Conservation (phyloP, 2,329 filamentous ascomycete genomes). For the Bipolaris bicolor region DNA sequence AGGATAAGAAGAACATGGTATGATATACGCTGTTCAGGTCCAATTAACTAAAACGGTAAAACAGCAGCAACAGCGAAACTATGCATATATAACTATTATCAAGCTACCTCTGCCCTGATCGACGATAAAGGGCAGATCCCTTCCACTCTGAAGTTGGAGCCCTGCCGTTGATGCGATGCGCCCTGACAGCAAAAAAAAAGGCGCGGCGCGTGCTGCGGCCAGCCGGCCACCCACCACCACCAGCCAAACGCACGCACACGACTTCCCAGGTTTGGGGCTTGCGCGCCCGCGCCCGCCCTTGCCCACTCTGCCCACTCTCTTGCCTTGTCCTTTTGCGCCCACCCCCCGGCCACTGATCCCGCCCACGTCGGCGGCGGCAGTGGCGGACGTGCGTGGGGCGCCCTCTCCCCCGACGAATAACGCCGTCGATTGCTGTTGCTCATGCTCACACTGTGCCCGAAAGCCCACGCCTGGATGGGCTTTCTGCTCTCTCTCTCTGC, state of each 20-base stretch:
- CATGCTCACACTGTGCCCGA: too few species aligned
- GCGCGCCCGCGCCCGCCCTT: not conserved
- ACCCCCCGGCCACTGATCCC: slow-evolving; percentile 2
- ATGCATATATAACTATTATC: too few species aligned
- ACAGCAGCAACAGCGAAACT: too few species aligned
- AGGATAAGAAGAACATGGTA: not conserved
- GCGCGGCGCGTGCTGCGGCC: not conserved
- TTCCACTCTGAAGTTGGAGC: not conserved
- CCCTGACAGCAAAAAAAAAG: slow-evolving; percentile 1
- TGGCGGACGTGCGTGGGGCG: slow-evolving; percentile 4
- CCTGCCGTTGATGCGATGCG: slow-evolving; percentile 5
- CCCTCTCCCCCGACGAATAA: not conserved
- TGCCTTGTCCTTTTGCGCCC: not conserved
- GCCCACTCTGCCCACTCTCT: too few species aligned
- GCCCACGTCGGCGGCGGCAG: not conserved
- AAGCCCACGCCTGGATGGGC: too few species aligned
- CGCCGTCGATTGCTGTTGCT: too few species aligned
- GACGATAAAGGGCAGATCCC: not conserved
- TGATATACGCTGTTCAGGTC: not conserved
- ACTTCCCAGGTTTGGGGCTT: not conserved
- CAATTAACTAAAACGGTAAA: too few species aligned
- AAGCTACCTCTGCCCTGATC: slow-evolving; percentile 3
- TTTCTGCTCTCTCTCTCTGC: too few species aligned
- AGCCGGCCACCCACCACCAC: not conserved
- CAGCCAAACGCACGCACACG: not conserved